Conservation (phyloP, 169 alveolate genomes). For the Cytauxzoon felis region DNA sequence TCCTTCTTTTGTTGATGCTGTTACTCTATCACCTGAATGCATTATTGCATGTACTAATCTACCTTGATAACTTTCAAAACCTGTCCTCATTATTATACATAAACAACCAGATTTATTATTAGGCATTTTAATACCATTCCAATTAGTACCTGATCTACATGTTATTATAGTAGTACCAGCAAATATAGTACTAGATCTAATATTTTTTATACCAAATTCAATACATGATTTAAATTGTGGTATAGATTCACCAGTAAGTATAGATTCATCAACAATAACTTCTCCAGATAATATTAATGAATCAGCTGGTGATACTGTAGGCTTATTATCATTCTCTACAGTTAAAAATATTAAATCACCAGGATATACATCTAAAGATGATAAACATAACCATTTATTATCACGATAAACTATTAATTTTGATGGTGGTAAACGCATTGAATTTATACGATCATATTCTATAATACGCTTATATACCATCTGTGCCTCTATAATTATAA, state of each 20-base stretch:
- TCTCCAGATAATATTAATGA: slow-evolving; percentile 64
- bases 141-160: slow-evolving; percentile 51
- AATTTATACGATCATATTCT: slow-evolving; percentile 72
- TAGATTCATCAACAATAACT: slow-evolving; percentile 78
- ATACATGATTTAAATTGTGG: slow-evolving; percentile 74
- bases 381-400: slow-evolving; percentile 82
- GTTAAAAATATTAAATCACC: slow-evolving; percentile 85
- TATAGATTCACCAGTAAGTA: slow-evolving; percentile 82
- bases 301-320: slow-evolving; percentile 47
- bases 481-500: slow-evolving; percentile 82
- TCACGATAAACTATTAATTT: slow-evolving; percentile 82
- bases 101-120: slow-evolving; percentile 64
- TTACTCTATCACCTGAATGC: slow-evolving; percentile 86
- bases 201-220: slow-evolving; percentile 41
- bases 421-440: slow-evolving; percentile 88
- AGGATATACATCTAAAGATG: slow-evolving; percentile 86
- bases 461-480: slow-evolving; percentile 72
- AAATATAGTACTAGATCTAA: slow-evolving; percentile 83
- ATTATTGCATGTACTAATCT: slow-evolving; percentile 94
- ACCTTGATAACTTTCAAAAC: slow-evolving; percentile 93
- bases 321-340: slow-evolving; percentile 15
- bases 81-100: slow-evolving; percentile 69
- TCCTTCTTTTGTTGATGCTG: slow-evolving; percentile 90
- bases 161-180: slow-evolving; percentile 90
- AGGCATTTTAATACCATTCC: slow-evolving; percentile 23